These are phyloP conservation scores for Chloris gayana DNA, from an alignment of 176 grass and related monocot genomes.

Conservation along the genomic window DNA sequence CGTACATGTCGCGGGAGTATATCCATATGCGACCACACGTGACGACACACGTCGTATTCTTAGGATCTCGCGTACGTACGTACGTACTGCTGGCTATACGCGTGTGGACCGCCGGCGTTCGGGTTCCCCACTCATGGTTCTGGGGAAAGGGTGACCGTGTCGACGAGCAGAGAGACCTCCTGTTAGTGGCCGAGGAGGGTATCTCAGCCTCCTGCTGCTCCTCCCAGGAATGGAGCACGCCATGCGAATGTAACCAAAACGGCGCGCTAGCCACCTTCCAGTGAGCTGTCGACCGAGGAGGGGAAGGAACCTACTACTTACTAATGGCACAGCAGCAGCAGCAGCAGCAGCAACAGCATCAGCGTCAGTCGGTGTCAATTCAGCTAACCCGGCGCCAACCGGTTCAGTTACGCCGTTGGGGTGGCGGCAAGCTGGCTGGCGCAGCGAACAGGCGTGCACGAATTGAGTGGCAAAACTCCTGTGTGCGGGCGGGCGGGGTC, in stretches of 20 bases:
- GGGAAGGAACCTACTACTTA: too few relatives aligned
- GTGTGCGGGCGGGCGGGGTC: not conserved
- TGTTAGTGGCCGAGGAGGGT: not conserved
- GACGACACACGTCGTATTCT: not conserved
- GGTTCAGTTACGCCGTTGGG: not conserved
- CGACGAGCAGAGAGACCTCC: not conserved
- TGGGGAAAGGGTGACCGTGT: not conserved
- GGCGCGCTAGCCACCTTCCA: not conserved
- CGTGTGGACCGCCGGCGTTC: not conserved
- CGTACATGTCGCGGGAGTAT: not conserved
- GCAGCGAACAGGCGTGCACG: not conserved
- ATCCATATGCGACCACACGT: not conserved
- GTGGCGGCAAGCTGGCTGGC: not conserved
- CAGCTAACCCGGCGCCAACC: not conserved
- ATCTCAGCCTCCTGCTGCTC: too few relatives aligned
- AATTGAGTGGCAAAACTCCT: slow-evolving; percentile 27
- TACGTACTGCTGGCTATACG: not conserved
- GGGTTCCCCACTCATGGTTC: not conserved
- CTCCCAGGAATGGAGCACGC: not conserved
- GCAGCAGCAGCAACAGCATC: not conserved
- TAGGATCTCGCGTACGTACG: not conserved
- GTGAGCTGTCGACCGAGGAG: slow-evolving; percentile 13
- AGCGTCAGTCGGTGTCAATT: not conserved
- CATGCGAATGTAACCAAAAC: not conserved
- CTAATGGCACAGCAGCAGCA: too few relatives aligned